A percentile compares a stretch with the other conserved stretches of the same genome.
These are phyloP conservation scores for Rachicladosporium sp. DNA, from an alignment of 2,329 filamentous ascomycete species.

Conservation along the genomic window DNA sequence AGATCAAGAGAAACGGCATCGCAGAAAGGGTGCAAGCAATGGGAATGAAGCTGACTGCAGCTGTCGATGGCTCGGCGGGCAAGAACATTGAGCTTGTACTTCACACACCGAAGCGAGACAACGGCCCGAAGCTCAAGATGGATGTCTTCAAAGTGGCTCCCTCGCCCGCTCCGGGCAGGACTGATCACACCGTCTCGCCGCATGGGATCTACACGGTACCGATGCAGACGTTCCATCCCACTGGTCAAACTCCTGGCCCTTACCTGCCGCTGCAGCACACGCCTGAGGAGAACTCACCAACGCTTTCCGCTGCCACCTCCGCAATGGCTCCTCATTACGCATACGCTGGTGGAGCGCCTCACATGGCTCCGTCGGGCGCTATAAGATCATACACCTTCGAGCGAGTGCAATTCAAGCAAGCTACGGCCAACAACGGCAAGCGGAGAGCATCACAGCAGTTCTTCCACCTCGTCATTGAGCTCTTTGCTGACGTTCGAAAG, in stretches of 20 bases:
- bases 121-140: slow-evolving; percentile 63
- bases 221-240: slow-evolving; percentile 28
- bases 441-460: slow-evolving; percentile 82
- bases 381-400: slow-evolving; percentile 56
- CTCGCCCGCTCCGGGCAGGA: slow-evolving; percentile 35
- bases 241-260: slow-evolving; percentile 24
- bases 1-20: slow-evolving; percentile 38
- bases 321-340: slow-evolving; percentile 10
- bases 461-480: slow-evolving; percentile 79
- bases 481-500: slow-evolving; percentile 56
- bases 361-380: slow-evolving; percentile 16
- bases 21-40: slow-evolving; percentile 56
- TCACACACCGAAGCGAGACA: slow-evolving; percentile 84
- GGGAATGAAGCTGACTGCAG: slow-evolving; percentile 73
- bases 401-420: slow-evolving; percentile 87
- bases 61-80: slow-evolving; percentile 61
- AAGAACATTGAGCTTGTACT: slow-evolving; percentile 77
- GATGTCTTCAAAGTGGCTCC: slow-evolving; percentile 60
- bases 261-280: slow-evolving; percentile 30
- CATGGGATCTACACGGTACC: slow-evolving; percentile 21
- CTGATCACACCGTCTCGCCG: slow-evolving; percentile 25
- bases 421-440: slow-evolving; percentile 89
- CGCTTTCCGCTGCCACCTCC: slow-evolving; percentile 7
- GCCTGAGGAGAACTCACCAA: slow-evolving; percentile 10
- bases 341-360: slow-evolving; percentile 9